Evolutionary conservation across 2,329 filamentous ascomycete genomes (phyloP).

Genomic region (Diaporthe helianthi): DNA sequence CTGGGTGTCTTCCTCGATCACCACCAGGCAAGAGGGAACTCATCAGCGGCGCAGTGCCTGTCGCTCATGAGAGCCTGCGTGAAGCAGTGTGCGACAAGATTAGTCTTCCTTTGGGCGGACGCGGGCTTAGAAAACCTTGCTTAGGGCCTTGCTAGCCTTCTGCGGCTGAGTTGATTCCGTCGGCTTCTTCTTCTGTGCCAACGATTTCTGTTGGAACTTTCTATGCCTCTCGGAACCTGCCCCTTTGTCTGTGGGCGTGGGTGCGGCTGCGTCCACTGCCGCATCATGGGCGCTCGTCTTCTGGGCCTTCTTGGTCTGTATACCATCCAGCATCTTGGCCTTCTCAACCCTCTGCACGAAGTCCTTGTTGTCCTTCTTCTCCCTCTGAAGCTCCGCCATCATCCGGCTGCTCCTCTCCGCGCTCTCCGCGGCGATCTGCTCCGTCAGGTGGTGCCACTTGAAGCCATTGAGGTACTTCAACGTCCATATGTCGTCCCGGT

Average conservation of each 20-base stretch:
- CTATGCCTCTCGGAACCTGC: conserved; percentile 46
- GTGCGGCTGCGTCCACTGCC: conserved; percentile 37
- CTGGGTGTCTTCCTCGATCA: background rate
- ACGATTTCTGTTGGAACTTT: conserved; percentile 72
- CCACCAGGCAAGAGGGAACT: background rate
- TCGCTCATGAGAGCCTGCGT: background rate
- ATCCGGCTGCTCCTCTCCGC: conserved; percentile 78
- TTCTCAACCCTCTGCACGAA: conserved; percentile 82
- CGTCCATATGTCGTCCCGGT: conserved; percentile 88
- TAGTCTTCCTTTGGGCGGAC: too few relatives aligned
- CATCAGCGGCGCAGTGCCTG: background rate
- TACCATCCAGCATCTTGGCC: conserved; percentile 79
- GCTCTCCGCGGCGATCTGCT: conserved; percentile 82
- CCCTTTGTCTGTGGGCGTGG: background rate
- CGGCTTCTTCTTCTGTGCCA: conserved; percentile 60
- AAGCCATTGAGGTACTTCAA: conserved; percentile 82
- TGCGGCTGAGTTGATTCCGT: conserved; percentile 56
- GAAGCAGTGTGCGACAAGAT: background rate
- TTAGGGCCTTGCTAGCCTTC: conserved; percentile 65
- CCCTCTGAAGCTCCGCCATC: conserved; percentile 78
- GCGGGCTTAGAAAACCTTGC: conserved; percentile 65
- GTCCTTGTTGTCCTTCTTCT: conserved; percentile 79
- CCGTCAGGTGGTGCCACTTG: conserved; percentile 79
- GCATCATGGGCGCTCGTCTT: conserved; percentile 45
- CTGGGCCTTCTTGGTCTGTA: conserved; percentile 65